Evolutionary conservation across 805 yeast genomes (phyloP), one percentile per base, ranked within the genome.

Genomic region (Wickerhamiella hasegawae): DNA sequence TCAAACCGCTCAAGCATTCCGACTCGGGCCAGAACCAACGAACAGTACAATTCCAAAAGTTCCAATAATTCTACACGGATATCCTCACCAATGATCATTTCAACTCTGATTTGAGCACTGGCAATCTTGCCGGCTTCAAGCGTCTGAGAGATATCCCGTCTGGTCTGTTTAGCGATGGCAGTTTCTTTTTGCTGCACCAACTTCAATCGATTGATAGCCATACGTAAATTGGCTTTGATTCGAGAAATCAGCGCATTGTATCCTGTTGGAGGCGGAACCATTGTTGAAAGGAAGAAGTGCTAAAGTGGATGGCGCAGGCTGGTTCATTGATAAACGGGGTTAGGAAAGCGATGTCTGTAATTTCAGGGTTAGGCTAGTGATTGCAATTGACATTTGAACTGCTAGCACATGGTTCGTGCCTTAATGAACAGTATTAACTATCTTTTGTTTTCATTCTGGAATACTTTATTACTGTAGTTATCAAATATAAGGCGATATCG

Each of bases 81-180:
- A 49, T 83, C 95, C 45, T 81, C 87, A 24, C 85, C 66, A 22
- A 84, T 79, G 38, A 83, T 70, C 46, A 79, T 78, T 52, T 83
- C 95, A 3, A 81, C 87, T 33, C 93, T 58, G 38, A 82, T 82
- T 37, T 68, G 68, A 9, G 94, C 94, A 46, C 84, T 79, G 34
- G 76, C 74, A 42, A 81, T 85, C 49, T 80, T 82, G 5, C 82
- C 83, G 29, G 62, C 64, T 6, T 66, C 61, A 34, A 83, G 59
- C 9, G 82, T 58, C 32, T 78, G 84, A 2, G 93, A 92, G 53
- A 74, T 60, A 49, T 59, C 61, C 5, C 85, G 60, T 33, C 92
- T 60, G 44, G 72, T 78, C 47, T 77, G 83, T 52, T 80, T 80
- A 15, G 84, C 73, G 15, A 77, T 47, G 0, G 92, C 87, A 3